phyloP scores from a whole-genome alignment of 2,329 filamentous ascomycete genomes.

The Triangularia verruculosa region DNA sequence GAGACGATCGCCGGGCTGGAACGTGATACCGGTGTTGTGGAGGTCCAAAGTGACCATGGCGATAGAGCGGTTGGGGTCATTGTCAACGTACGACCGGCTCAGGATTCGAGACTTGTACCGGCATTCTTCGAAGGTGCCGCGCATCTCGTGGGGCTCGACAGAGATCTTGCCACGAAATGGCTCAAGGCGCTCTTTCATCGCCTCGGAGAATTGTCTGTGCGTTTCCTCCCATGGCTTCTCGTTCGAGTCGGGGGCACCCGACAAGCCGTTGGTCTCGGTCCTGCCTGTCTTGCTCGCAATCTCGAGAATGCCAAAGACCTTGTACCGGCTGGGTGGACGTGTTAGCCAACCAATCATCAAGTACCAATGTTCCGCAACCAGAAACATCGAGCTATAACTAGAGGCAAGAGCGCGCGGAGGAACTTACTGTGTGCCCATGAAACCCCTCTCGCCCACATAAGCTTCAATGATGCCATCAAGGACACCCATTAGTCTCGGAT shows the following conservation, averaged over 20 bases:
- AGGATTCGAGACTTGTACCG: slow-evolving; percentile 48
- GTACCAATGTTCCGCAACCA: neutral
- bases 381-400: neutral
- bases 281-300: slow-evolving; percentile 52
- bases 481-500: slow-evolving; percentile 50
- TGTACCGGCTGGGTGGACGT: slow-evolving; percentile 41
- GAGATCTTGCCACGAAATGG: slow-evolving; percentile 46
- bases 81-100: slow-evolving; percentile 44
- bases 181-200: slow-evolving; percentile 53
- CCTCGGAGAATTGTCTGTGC: slow-evolving; percentile 49
- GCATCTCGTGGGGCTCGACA: slow-evolving; percentile 52
- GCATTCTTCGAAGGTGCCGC: slow-evolving; percentile 54
- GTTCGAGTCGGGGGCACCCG: slow-evolving; percentile 42
- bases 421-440: slow-evolving; percentile 49
- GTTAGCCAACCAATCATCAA: neutral
- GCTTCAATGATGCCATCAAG: slow-evolving; percentile 54
- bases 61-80: slow-evolving; percentile 44
- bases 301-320: slow-evolving; percentile 55
- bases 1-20: slow-evolving; percentile 51
- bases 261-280: slow-evolving; percentile 51
- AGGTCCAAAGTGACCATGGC: slow-evolving; percentile 51
- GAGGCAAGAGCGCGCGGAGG: neutral
- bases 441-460: slow-evolving; percentile 53
- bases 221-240: slow-evolving; percentile 49
- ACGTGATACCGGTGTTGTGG: slow-evolving; percentile 51